Conservation (phyloP, 306 rosid species). For the Boehmeria nivea region DNA sequence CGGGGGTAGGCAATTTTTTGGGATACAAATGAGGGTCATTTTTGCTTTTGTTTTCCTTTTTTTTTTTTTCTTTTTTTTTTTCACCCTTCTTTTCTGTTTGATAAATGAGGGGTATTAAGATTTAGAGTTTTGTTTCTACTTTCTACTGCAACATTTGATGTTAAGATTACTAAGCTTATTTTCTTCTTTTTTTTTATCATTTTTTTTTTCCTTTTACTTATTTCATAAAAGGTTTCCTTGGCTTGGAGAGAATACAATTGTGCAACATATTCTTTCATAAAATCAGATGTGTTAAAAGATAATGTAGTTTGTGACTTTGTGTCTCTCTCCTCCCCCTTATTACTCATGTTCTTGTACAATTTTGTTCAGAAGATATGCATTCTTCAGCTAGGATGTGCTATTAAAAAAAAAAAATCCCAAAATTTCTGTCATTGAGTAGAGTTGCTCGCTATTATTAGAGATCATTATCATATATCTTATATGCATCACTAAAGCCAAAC, state of each 20-base stretch:
- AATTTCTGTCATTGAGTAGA: too few species aligned
- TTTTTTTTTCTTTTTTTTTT: neutral
- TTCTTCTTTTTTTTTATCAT: neutral
- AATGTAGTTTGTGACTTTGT: too few species aligned
- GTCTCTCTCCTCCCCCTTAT: too few species aligned
- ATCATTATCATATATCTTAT: too few species aligned
- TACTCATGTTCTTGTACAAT: too few species aligned
- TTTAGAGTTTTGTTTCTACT: slow-evolving; percentile 29
- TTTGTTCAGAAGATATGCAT: too few species aligned
- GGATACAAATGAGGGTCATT: slow-evolving; percentile 25
- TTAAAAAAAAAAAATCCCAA: too few species aligned
- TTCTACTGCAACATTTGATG: slow-evolving; percentile 30
- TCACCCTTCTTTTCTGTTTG: neutral
- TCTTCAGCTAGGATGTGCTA: too few species aligned
- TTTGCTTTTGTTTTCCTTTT: too few species aligned
- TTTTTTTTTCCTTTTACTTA: neutral
- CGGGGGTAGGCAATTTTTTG: slow-evolving; percentile 41
- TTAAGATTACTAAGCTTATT: slow-evolving; percentile 20
- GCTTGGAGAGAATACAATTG: slow-evolving; percentile 12
- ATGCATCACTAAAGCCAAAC: too few species aligned
- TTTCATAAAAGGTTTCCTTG: too few species aligned
- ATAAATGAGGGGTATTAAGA: slow-evolving; percentile 28
- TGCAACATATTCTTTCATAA: slow-evolving; percentile 2
- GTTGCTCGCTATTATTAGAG: too few species aligned
- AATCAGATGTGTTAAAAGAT: neutral